Evolutionary conservation across 768 basidiomycete species (phyloP), one percentile per base, ranked within the genome.

Genomic region (Termitomyces sp.): DNA sequence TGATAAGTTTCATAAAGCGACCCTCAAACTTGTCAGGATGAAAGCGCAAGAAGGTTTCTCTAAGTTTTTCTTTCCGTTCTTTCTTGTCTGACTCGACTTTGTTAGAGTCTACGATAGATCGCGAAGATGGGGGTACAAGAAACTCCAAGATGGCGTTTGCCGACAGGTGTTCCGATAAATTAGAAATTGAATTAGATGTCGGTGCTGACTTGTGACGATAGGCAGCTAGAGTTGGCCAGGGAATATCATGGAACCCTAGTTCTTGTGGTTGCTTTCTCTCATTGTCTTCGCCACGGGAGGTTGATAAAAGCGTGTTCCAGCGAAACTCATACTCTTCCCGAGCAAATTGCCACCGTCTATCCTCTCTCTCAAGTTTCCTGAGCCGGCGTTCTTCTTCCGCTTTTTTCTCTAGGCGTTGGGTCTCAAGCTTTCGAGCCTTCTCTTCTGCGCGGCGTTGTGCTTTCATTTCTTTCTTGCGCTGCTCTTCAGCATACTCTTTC

Each of bases 11-110:
- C 79, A 89, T 82, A 49, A 90, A 71, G 35, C 89, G 78, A 20
- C 89, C 87, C 67, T 91, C 87, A 54, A 90, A 90, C 67, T 91
- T 91, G 69, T 91, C 89, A 2, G 89, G 89, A 66, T 91, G 89
- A 67, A 87, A 91, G 20, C 88, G 84, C 26, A 90, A 68, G 63
- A 89, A 76, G 0, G 86, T 78, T 70, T 89, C 88, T 63, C 85
- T 75, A 46, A 90, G 64, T 60, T 77, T 84, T 20, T 89, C 86
- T 66, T 81, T 85, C 49, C 77, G 72, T 35, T 74, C 75, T 66
- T 77, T 81, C 68, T 75, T 81, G 35, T 68, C 66, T 22, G 58
- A 58, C 20, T 71, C 73, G 50, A 59, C 5, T 38, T 54, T 54
- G 24, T 28, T 22, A 8, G 56, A 40, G 36, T 54, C 66, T 22